Evolutionary conservation across 1,284 basidiomycete species (phyloP).

Genomic region (Coniferiporia sulphurascens): DNA sequence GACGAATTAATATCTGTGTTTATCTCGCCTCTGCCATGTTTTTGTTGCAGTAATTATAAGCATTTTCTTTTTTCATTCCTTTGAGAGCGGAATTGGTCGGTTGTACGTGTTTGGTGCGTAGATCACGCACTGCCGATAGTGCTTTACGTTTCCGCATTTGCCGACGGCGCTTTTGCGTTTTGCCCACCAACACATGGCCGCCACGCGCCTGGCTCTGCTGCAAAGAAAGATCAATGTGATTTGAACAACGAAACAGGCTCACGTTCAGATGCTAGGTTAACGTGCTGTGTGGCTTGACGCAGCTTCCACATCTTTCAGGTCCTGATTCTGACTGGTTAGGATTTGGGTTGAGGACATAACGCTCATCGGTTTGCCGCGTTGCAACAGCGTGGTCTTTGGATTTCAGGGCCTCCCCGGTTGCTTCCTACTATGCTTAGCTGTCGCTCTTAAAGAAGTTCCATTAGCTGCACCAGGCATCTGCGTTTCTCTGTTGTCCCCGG

Average conservation of each 20-base stretch:
- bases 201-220: neutral
- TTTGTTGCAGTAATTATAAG: neutral
- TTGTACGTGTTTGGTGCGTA: neutral
- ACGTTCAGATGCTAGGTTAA: neutral
- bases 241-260: neutral
- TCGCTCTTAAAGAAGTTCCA: neutral
- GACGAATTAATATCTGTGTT: neutral
- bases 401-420: neutral
- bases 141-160: neutral
- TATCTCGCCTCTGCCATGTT: neutral
- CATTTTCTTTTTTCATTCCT: neutral
- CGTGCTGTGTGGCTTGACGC: neutral
- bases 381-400: slow-evolving; percentile 13
- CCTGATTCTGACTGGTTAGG: neutral
- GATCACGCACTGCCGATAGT: neutral
- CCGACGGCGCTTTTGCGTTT: neutral
- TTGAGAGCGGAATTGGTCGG: neutral
- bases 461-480: neutral
- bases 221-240: neutral
- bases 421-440: neutral
- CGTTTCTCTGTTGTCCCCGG: neutral
- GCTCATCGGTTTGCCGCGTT: slow-evolving; percentile 13
- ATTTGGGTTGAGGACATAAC: neutral
- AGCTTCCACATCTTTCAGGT: neutral
- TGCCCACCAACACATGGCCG: no score